Conservation (phyloP, 352 stramenopile genomes). For the Phytopythium cucurbitacearum region DNA sequence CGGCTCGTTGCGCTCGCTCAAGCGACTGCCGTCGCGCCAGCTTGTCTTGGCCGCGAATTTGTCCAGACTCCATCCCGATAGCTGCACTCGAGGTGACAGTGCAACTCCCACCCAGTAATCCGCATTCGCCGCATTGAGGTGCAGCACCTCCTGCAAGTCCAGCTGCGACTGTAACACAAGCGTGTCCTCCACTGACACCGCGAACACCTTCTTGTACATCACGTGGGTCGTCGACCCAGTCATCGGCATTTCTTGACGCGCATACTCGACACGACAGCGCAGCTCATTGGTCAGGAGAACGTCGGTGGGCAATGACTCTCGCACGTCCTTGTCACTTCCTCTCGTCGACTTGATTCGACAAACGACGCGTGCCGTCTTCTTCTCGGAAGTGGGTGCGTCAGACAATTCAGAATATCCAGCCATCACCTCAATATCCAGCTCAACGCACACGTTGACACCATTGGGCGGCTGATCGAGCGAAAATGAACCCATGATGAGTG, state of each 20-base stretch:
- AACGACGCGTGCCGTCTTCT: slow-evolving; percentile 26
- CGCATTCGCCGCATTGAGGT: slow-evolving; percentile 22
- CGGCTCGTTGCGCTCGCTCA: slow-evolving; percentile 33
- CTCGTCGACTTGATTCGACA: slow-evolving; percentile 27
- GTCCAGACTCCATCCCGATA: slow-evolving; percentile 47
- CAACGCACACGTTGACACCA: slow-evolving; percentile 17
- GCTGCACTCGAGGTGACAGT: slow-evolving; percentile 26
- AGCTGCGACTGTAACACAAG: slow-evolving; percentile 38
- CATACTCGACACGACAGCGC: slow-evolving; percentile 39
- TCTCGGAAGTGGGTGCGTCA: not conserved
- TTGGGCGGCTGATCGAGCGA: slow-evolving; percentile 19
- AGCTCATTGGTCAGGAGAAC: slow-evolving; percentile 13
- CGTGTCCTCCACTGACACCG: slow-evolving; percentile 36
- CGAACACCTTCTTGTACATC: slow-evolving; percentile 51
- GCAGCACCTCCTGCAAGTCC: slow-evolving; percentile 42
- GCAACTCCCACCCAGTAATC: slow-evolving; percentile 60
- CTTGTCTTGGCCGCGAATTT: slow-evolving; percentile 35
- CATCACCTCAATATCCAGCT: slow-evolving; percentile 24
- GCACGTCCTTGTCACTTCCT: slow-evolving; percentile 22
- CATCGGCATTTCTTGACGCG: slow-evolving; percentile 31
- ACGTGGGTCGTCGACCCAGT: slow-evolving; percentile 22
- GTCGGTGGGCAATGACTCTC: slow-evolving; percentile 21
- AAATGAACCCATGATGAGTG: slow-evolving; percentile 31
- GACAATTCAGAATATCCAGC: not conserved
- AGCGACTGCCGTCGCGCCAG: slow-evolving; percentile 1